These are phyloP conservation scores for Diatrype stigma DNA, from an alignment of 2,329 filamentous ascomycete species.

Conservation along the genomic window DNA sequence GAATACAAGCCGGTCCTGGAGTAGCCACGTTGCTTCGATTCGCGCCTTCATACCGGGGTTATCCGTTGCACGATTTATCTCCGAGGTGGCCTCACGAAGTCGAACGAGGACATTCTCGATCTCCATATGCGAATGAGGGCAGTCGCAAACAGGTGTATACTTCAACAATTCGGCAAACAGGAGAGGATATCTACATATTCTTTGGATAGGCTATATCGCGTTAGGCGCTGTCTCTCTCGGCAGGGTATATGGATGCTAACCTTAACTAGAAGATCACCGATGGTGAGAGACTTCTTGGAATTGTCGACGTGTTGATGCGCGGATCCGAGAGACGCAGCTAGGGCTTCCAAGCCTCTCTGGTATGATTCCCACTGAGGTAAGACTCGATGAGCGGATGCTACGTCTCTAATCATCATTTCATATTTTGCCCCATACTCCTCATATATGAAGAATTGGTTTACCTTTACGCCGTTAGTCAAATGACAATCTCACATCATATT, in stretches of 20 bases:
- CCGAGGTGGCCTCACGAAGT: conserved; percentile 69
- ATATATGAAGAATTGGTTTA: conserved; percentile 79
- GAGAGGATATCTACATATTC: conserved; percentile 86
- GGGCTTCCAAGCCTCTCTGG: conserved; percentile 78
- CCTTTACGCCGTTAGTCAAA: conserved; percentile 42
- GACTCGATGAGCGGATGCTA: conserved; percentile 63
- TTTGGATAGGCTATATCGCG: conserved; percentile 71
- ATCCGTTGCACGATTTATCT: conserved; percentile 81
- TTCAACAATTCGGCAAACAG: conserved; percentile 81
- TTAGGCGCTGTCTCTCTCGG: conserved; percentile 3
- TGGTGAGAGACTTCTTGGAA: conserved; percentile 71
- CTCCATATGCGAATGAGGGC: conserved; percentile 75
- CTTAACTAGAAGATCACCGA: conserved; percentile 88
- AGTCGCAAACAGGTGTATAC: conserved; percentile 79
- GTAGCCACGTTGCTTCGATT: conserved; percentile 76
- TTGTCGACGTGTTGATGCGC: conserved; percentile 59
- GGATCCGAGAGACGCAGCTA: conserved; percentile 72
- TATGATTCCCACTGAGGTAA: conserved; percentile 74
- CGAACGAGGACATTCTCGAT: conserved; percentile 69
- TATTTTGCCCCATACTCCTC: conserved; percentile 91
- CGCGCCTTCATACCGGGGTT: conserved; percentile 65
- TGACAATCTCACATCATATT: neutral
- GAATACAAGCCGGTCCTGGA: conserved; percentile 79
- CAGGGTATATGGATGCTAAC: conserved; percentile 37
- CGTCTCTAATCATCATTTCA: conserved; percentile 76